Conservation (phyloP, 768 basidiomycete species). For the Lanmaoa pseudosensibilis region DNA sequence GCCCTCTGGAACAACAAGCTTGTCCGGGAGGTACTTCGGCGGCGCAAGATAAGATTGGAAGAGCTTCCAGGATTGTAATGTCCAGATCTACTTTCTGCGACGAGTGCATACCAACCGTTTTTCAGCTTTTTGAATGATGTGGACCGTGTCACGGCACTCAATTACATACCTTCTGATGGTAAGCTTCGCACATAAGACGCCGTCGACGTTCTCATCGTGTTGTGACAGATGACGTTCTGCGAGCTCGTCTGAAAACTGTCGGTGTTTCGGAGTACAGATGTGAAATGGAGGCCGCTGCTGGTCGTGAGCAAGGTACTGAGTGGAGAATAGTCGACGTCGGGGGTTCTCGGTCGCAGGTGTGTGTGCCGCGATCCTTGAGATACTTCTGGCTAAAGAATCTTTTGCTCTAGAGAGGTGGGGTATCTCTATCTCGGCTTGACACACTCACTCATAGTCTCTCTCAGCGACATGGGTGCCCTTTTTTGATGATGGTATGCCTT, state of each 20-base stretch:
- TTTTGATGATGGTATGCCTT: conserved; percentile 48
- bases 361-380: conserved; percentile 13
- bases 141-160: conserved; percentile 44
- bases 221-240: conserved; percentile 49
- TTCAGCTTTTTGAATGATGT: conserved; percentile 51
- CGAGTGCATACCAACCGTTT: background rate
- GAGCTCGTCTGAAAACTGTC: conserved; percentile 58
- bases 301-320: conserved; percentile 51
- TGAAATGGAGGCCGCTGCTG: conserved; percentile 65
- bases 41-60: conserved; percentile 48
- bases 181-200: background rate
- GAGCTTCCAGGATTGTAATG: conserved; percentile 52
- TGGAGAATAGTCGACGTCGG: conserved; percentile 59
- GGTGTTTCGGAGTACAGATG: conserved; percentile 83
- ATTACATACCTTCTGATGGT: conserved; percentile 52
- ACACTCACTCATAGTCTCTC: conserved; percentile 11
- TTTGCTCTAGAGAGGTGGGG: conserved; percentile 36
- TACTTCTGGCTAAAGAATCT: conserved; percentile 3
- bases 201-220: conserved; percentile 8
- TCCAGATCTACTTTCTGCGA: background rate
- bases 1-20: conserved; percentile 46
- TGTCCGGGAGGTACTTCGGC: conserved; percentile 43
- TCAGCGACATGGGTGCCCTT: conserved; percentile 55
- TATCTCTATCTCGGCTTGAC: background rate
- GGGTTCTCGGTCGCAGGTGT: conserved; percentile 51